phyloP scores from a whole-genome alignment of 1,284 basidiomycete species.

The Cryptococcus depauperatus region DNA sequence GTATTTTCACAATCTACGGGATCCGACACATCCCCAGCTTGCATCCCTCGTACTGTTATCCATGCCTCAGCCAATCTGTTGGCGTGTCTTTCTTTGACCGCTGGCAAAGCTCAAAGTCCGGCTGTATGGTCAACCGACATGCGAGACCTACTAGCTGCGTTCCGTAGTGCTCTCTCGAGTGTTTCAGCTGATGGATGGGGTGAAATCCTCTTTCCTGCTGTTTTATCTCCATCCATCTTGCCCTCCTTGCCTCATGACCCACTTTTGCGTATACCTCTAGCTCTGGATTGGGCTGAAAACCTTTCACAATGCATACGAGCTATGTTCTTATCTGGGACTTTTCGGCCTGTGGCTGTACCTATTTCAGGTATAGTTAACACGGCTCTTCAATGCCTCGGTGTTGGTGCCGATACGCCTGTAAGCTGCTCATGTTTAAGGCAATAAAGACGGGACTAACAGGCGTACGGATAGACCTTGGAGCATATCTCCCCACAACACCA shows the following conservation, averaged over 20 bases:
- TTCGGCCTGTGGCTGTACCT: slow-evolving; percentile 65
- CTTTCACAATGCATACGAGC: slow-evolving; percentile 26
- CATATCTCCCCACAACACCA: slow-evolving; percentile 38
- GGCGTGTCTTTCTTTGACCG: slow-evolving; percentile 29
- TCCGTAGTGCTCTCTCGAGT: slow-evolving; percentile 19
- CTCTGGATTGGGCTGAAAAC: slow-evolving; percentile 27
- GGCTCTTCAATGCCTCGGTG: slow-evolving; percentile 48
- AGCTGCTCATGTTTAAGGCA: too few species aligned
- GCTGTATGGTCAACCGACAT: slow-evolving; percentile 33
- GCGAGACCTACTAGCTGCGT: slow-evolving; percentile 27
- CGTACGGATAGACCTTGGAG: too few species aligned
- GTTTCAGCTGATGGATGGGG: slow-evolving; percentile 32
- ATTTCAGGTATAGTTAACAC: slow-evolving; percentile 50
- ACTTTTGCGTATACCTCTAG: slow-evolving; percentile 11
- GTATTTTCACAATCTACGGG: slow-evolving; percentile 14
- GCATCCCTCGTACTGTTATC: slow-evolving; percentile 11
- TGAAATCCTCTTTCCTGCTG: slow-evolving; percentile 19
- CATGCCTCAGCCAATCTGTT: slow-evolving; percentile 19
- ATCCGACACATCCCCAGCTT: slow-evolving; percentile 10
- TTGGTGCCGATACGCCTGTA: slow-evolving; percentile 54
- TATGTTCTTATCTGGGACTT: slow-evolving; percentile 49
- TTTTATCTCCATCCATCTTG: neutral
- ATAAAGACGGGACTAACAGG: too few species aligned
- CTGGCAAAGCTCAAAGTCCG: slow-evolving; percentile 37
- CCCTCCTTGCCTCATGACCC: slow-evolving; percentile 28